These are phyloP conservation scores for Salix exigua DNA, from an alignment of 345 rosid genomes.

Conservation along the genomic window DNA sequence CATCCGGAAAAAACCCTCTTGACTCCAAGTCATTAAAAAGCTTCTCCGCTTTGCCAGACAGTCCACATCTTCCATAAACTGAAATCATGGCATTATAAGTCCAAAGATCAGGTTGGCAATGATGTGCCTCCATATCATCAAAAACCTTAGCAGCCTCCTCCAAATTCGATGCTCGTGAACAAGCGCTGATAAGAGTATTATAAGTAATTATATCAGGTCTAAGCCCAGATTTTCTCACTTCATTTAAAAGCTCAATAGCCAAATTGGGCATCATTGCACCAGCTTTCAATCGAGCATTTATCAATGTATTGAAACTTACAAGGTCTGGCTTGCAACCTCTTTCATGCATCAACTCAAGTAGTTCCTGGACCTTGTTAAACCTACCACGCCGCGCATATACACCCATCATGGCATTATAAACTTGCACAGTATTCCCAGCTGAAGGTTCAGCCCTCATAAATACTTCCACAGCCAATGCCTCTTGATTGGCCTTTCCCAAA, in stretches of 20 bases:
- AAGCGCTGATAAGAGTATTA: conserved; percentile 86
- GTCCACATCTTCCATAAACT: conserved; percentile 79
- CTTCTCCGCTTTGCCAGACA: conserved; percentile 60
- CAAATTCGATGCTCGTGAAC: conserved; percentile 75
- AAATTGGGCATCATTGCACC: conserved; percentile 54
- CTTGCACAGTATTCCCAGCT: conserved; percentile 70
- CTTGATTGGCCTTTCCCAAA: conserved; percentile 81
- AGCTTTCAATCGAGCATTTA: conserved; percentile 76
- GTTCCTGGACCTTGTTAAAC: conserved; percentile 57
- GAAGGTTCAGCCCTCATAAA: conserved; percentile 59
- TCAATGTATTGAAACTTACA: conserved; percentile 89
- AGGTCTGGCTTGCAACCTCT: conserved; percentile 86
- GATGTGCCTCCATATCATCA: conserved; percentile 63
- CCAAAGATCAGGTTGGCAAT: conserved; percentile 91
- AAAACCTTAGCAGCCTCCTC: conserved; percentile 69
- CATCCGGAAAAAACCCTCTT: conserved; percentile 80
- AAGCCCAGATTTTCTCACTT: conserved; percentile 74
- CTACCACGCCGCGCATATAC: conserved; percentile 74
- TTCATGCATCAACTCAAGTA: conserved; percentile 72
- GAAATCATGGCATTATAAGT: conserved; percentile 97
- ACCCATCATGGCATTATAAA: conserved; percentile 94
- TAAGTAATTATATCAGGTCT: conserved; percentile 88
- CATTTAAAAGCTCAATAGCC: conserved; percentile 57
- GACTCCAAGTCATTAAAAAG: conserved; percentile 68
- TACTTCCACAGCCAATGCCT: conserved; percentile 67